Evolutionary conservation across 495 filamentous ascomycete species (phyloP).

Genomic region (Parathielavia hyrcaniae): DNA sequence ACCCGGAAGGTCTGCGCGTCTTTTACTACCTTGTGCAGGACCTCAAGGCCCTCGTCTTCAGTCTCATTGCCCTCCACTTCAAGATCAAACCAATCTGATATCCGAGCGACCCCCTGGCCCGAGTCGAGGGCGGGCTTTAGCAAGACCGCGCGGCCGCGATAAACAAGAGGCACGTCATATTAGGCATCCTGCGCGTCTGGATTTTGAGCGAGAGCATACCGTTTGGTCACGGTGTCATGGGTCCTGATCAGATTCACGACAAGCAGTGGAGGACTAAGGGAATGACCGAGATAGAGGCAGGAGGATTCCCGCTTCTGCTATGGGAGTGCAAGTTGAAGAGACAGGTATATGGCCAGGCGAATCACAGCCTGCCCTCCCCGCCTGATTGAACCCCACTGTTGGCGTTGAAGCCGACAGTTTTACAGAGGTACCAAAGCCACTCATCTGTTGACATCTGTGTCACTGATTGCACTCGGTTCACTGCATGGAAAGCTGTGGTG

Average conservation of each 20-base stretch:
- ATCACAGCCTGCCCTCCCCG: neutral
- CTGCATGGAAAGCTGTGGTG: neutral
- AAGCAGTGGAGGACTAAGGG: no score
- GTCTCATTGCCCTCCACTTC: constrained; percentile 92
- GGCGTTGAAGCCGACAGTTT: neutral
- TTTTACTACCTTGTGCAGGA: constrained; percentile 99
- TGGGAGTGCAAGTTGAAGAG: neutral
- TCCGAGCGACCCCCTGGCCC: neutral
- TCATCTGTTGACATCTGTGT: constrained; percentile 11
- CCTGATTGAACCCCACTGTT: neutral
- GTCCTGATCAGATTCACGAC: no score
- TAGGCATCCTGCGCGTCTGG: neutral
- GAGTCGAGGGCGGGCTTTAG: neutral
- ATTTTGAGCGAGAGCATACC: no score
- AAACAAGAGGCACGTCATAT: neutral
- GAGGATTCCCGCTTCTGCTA: neutral
- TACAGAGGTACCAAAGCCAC: neutral
- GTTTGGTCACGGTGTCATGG: no score
- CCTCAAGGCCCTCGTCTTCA: constrained; percentile 94
- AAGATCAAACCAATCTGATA: constrained; percentile 87
- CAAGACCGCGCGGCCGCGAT: neutral
- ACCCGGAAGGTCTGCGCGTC: constrained; percentile 95
- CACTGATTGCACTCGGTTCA: neutral
- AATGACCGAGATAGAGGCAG: no score
- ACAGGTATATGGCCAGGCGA: neutral